A percentile compares a stretch with the other conserved stretches of the same genome.
phyloP scores from a whole-genome alignment of 2,329 filamentous ascomycete species.

The Colletotrichum acutatum region DNA sequence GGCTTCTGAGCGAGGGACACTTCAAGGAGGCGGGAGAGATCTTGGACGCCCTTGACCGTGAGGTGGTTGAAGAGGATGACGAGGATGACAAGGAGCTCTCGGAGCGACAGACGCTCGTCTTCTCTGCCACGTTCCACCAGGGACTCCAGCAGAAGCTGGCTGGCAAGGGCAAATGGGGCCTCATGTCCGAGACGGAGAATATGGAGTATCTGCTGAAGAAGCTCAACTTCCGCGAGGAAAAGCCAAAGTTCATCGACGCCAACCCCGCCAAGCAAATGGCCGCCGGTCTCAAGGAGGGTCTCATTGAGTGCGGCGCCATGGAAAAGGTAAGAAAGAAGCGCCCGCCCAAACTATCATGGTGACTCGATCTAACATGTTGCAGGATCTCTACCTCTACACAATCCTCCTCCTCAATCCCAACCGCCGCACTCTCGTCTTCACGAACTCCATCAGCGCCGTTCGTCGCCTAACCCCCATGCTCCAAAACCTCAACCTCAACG shows the following conservation, averaged over 20 bases:
- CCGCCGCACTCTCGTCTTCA: slow-evolving; percentile 87
- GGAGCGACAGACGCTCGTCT: slow-evolving; percentile 87
- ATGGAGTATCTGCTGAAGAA: slow-evolving; percentile 94
- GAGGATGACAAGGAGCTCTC: slow-evolving; percentile 56
- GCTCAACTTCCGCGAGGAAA: slow-evolving; percentile 85
- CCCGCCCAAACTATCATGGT: neutral
- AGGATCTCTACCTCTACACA: slow-evolving; percentile 93
- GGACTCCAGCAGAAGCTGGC: slow-evolving; percentile 90
- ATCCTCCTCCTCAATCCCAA: slow-evolving; percentile 85
- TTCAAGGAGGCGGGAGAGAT: slow-evolving; percentile 96
- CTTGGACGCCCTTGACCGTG: slow-evolving; percentile 79
- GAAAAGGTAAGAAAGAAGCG: slow-evolving; percentile 75
- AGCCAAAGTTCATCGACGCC: slow-evolving; percentile 91
- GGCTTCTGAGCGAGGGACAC: slow-evolving; percentile 89
- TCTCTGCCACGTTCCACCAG: slow-evolving; percentile 96
- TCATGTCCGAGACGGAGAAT: slow-evolving; percentile 78
- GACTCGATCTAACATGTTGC: slow-evolving; percentile 34
- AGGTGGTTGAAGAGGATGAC: slow-evolving; percentile 70
- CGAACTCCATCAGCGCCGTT: slow-evolving; percentile 94
- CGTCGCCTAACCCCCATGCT: slow-evolving; percentile 87
- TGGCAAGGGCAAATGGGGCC: slow-evolving; percentile 71
- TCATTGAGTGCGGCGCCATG: slow-evolving; percentile 91
- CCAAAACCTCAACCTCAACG: slow-evolving; percentile 81
- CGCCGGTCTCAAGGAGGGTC: slow-evolving; percentile 82
- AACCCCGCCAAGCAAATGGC: slow-evolving; percentile 94